phyloP scores from a whole-genome alignment of 2,329 filamentous ascomycete genomes.

The Trichoderma oligosporum region DNA sequence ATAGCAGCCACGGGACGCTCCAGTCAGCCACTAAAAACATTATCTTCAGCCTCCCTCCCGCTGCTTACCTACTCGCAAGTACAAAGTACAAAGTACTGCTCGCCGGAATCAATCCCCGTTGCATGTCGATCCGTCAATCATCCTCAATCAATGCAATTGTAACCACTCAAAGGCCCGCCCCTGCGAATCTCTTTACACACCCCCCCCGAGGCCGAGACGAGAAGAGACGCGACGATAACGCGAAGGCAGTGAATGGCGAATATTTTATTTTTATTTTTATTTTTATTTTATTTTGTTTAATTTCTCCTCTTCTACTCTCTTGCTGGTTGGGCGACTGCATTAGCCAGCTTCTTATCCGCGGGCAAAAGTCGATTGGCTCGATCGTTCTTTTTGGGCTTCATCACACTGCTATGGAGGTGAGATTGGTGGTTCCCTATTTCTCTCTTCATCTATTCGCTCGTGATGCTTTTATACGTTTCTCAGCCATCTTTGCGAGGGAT shows the following conservation, averaged over 20 bases:
- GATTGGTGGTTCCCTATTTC: background rate
- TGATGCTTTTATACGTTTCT: background rate
- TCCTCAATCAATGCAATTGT: constrained; percentile 2
- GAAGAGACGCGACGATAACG: constrained; percentile 8
- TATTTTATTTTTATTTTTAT: background rate
- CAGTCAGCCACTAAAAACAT: background rate
- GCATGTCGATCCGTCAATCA: constrained; percentile 14
- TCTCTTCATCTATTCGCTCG: background rate
- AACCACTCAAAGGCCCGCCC: constrained; percentile 7
- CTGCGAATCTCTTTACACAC: constrained; percentile 3
- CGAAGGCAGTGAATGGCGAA: background rate
- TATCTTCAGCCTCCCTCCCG: too few species aligned
- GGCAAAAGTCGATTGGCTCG: constrained; percentile 10
- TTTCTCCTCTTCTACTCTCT: too few species aligned
- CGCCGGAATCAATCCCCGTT: background rate
- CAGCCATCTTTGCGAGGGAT: background rate
- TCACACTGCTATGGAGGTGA: constrained; percentile 10
- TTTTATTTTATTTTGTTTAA: background rate
- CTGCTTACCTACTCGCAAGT: constrained; percentile 18
- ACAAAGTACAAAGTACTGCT: background rate
- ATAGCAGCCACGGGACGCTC: background rate
- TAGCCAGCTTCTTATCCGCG: background rate
- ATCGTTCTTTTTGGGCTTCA: background rate
- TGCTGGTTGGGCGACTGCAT: background rate
- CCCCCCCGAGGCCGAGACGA: background rate